Evolutionary conservation across 2,329 filamentous ascomycete genomes (phyloP).

Genomic region (Ceratocystis harringtonii): DNA sequence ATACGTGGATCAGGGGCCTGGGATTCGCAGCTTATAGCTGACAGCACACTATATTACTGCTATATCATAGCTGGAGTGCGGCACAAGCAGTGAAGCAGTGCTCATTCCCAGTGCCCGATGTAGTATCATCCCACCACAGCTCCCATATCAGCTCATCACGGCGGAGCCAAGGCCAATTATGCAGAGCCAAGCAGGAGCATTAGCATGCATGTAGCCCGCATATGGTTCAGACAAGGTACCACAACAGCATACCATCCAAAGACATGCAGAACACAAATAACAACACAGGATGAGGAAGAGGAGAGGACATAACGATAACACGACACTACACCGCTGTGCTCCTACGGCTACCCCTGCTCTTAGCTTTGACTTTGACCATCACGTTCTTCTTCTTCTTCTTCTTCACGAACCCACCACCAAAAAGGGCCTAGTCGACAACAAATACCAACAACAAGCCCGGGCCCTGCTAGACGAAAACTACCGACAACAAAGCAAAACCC

Average conservation of each 20-base stretch:
- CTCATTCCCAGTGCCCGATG: no score
- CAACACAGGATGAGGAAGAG: not conserved
- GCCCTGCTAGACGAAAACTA: not conserved
- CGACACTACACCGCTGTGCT: not conserved
- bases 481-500: not conserved
- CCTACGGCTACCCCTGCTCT: not conserved
- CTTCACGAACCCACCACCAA: not conserved
- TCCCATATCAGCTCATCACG: no score
- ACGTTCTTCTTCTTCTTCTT: no score
- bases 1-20: not conserved
- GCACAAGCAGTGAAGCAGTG: no score
- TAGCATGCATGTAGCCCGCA: slow-evolving; percentile 1
- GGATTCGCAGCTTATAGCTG: no score
- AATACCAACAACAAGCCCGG: not conserved
- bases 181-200: not conserved
- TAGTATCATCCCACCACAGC: no score
- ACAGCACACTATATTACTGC: no score
- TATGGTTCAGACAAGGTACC: not conserved
- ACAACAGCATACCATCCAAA: not conserved
- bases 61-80: no score
- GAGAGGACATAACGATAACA: not conserved
- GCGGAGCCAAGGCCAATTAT: no score
- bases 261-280: not conserved
- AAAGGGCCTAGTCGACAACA: not conserved
- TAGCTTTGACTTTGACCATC: no score